Evolutionary conservation across 1,139 yeast species (phyloP).

Genomic region (Blastobotrys indianensis): DNA sequence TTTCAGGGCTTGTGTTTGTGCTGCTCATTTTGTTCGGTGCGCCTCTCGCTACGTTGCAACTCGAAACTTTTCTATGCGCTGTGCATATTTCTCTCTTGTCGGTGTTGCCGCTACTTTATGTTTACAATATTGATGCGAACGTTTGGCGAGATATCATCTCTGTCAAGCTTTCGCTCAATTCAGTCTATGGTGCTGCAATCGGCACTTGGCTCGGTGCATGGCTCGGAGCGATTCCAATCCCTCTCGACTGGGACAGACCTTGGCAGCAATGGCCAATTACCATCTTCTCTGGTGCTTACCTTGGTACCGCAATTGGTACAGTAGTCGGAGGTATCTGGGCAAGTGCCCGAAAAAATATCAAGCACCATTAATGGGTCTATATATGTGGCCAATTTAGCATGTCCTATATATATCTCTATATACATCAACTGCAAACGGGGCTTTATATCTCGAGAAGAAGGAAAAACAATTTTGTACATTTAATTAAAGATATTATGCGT

Average conservation of each 20-base stretch:
- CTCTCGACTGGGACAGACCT: slow-evolving; percentile 94
- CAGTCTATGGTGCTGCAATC: slow-evolving; percentile 37
- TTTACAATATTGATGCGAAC: slow-evolving; percentile 51
- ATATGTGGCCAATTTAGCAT: neutral
- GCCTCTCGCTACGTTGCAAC: slow-evolving; percentile 53
- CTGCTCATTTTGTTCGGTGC: slow-evolving; percentile 76
- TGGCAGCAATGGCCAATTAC: slow-evolving; percentile 99
- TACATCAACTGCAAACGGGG: neutral
- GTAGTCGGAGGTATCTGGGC: slow-evolving; percentile 24
- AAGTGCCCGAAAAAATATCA: neutral
- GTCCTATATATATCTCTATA: neutral
- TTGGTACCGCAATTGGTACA: slow-evolving; percentile 61
- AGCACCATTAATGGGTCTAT: neutral
- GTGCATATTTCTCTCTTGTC: slow-evolving; percentile 59
- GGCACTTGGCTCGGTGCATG: slow-evolving; percentile 71
- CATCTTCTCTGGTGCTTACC: slow-evolving; percentile 69
- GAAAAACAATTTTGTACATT: neutral
- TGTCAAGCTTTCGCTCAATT: slow-evolving; percentile 31
- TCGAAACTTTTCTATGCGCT: slow-evolving; percentile 60
- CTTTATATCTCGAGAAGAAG: neutral
- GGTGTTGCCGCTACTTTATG: slow-evolving; percentile 57
- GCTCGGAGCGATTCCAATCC: slow-evolving; percentile 91
- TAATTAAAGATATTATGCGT: neutral
- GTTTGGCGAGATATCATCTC: slow-evolving; percentile 40
- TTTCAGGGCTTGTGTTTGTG: slow-evolving; percentile 49